Base-by-base conservation (phyloP, 495 filamentous ascomycete species). In the Trichoderma parareesei region DNA sequence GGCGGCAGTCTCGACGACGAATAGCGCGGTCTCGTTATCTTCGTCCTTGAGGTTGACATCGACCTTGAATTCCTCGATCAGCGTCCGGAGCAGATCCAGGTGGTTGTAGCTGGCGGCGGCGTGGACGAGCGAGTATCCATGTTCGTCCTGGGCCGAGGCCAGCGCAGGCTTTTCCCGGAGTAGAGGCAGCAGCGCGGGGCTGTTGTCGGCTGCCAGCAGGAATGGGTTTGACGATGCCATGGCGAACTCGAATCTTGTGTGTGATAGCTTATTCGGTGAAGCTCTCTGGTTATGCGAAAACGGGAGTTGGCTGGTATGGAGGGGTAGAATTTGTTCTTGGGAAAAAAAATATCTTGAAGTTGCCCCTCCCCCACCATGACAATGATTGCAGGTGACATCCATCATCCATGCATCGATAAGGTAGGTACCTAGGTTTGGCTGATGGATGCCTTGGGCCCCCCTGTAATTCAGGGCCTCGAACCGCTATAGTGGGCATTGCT, bases 31-130 rank as follows among this genome's bases (percentile, higher is more conserved):
- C 74, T 98, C 94, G 61, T 86, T 87, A 72, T 98, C 94, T 71
- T 93, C 87, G 69, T 97, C 94, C 62, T 81, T 80, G 49, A 97
- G 76, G 71, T 97, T 88, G 40, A 90, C 85, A 65, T 91, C 77
- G 10, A 91, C 91, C 33, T 87, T 76, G 75, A 90, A 92, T 14
- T 90, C 90, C 41, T 81, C 78, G n/a, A 95, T 82, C 2, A 98
- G 84, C 1, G 85, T 76, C 53, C 88, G 88, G 8, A 97, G 85
- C 37, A 98, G 87, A 62, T 88, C 84, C 41, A 88, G 75, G 68
- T 97, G 91, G 71, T 86, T 88, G 81, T 98, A 98, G 67, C 93
- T 97, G 40, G 88, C 85, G 7, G 93, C 90, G 33, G 94, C 95
- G 74, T 98, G 94, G 27, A 98, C 77, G 27, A 97, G 83, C 16